Evolutionary conservation across 139 green algal species (phyloP).

Genomic region (Monoraphidium neglectum): DNA sequence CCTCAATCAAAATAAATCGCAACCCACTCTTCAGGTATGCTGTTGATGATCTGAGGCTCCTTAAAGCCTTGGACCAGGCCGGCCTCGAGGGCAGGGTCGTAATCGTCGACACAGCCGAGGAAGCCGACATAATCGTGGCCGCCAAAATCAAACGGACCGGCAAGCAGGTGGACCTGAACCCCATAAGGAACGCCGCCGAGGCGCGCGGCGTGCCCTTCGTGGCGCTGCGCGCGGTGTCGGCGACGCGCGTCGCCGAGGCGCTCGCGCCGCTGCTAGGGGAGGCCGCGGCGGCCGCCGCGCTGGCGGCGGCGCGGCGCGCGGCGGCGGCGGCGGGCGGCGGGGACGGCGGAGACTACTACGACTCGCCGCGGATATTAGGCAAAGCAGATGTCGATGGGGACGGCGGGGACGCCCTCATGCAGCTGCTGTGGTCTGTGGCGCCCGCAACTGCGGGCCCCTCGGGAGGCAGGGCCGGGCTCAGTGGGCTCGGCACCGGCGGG

Average conservation of each 20-base stretch:
- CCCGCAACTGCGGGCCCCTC: too few relatives aligned
- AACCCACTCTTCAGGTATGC: slow-evolving; percentile 16
- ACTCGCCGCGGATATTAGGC: background rate
- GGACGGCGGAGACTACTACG: background rate
- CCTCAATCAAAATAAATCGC: background rate
- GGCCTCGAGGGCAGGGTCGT: slow-evolving; percentile 29
- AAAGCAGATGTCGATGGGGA: background rate
- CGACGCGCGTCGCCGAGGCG: slow-evolving; percentile 13
- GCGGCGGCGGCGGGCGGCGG: background rate
- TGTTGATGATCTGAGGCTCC: slow-evolving; percentile 43
- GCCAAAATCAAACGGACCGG: slow-evolving; percentile 8
- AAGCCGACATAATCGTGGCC: slow-evolving; percentile 19
- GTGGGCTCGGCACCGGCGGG: background rate
- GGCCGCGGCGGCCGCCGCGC: slow-evolving; percentile 85
- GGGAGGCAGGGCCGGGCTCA: too few relatives aligned
- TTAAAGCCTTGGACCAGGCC: slow-evolving; percentile 28
- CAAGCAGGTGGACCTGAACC: slow-evolving; percentile 17
- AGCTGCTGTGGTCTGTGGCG: too few relatives aligned
- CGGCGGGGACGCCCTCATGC: background rate
- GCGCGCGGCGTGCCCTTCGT: slow-evolving; percentile 4
- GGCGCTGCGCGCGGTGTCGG: slow-evolving; percentile 11
- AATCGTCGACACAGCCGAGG: slow-evolving; percentile 6
- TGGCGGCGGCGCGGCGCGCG: slow-evolving; percentile 80
- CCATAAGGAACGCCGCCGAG: background rate
- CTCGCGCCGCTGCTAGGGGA: slow-evolving; percentile 17